Base-by-base conservation (phyloP, 805 yeast genomes). In the Teunomyces pallodes region DNA sequence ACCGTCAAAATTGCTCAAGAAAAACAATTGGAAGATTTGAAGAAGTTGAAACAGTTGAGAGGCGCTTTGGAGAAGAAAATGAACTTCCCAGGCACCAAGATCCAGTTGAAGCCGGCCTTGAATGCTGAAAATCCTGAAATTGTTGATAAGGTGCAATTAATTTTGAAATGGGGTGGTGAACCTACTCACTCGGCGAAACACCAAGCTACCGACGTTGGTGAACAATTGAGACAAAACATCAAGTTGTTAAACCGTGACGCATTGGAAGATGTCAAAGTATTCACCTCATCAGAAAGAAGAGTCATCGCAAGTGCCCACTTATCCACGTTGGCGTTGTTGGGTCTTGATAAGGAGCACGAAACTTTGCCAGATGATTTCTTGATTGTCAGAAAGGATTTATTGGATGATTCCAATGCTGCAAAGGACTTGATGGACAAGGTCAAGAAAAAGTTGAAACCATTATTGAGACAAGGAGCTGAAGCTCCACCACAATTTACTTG, bases 81-180 rank as follows among this genome's bases (percentile, higher is more conserved):
- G 75, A 74, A 81, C 44, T 84, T 94, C 57, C 97, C 98, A 0
- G 99, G 99, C 8, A 94, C 99, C 0, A 94, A 94, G 63, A 86
- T 94, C 52, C 99, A 94, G 70, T 71, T 94, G 58, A 94, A 94
- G 65, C 99, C 99, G 0, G 84, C 92, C 3, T 62, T 91, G 47
- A 78, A 79, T 57, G 70, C 74, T 10, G 83, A 80, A 35, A 77
- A 74, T 49, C 69, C 74, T 3, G 84, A 80, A 32, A 83, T 84
- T 30, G 94, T 94, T 16, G 97, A 92, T 55, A 94, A 94, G 64
- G 97, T 92, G 20, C 99, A 94, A 67, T 84, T 94, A 53, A 95
- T 94, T 52, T 75, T 94, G 58, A 94, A 94, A 65, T 94, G 99
- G 99, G 99, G 99, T 58, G 99, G 99, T 54, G 99, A 94, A 67